These are phyloP conservation scores for Beauveria scarabaeidicola DNA, from an alignment of 2,329 filamentous ascomycete species.

Conservation along the genomic window DNA sequence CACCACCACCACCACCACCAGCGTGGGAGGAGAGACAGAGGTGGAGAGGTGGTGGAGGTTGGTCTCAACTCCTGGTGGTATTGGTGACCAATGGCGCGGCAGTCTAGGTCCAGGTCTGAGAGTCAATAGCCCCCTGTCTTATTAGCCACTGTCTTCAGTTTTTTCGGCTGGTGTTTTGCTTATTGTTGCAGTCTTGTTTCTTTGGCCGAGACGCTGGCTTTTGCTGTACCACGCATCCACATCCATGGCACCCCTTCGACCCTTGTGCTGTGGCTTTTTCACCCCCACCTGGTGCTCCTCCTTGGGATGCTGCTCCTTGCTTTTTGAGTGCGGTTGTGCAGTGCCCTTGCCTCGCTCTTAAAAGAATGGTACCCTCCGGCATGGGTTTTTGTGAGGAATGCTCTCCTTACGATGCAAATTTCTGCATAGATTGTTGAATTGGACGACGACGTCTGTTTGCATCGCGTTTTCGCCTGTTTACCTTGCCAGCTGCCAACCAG, in stretches of 20 bases:
- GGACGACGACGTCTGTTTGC: background rate
- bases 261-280: conserved; percentile 9
- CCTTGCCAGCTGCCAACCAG: background rate
- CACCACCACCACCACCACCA: background rate
- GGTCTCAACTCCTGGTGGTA: conserved; percentile 7
- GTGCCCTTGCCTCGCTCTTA: conserved; percentile 11
- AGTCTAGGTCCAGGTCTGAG: conserved; percentile 11
- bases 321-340: conserved; percentile 8
- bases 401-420: conserved; percentile 6
- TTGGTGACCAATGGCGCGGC: background rate
- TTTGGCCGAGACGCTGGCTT: conserved; percentile 5
- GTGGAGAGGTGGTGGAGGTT: conserved; percentile 10
- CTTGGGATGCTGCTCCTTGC: conserved; percentile 8
- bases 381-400: background rate
- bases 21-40: conserved; percentile 12
- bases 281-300: background rate
- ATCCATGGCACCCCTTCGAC: background rate
- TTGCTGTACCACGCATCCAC: background rate
- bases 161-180: conserved; percentile 8
- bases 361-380: conserved; percentile 11
- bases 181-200: conserved; percentile 6
- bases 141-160: conserved; percentile 8
- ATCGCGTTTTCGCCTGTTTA: background rate
- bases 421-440: background rate
- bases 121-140: conserved; percentile 3